phyloP scores from a whole-genome alignment of 495 filamentous ascomycete genomes.

The Aspergillus heteromorphus region DNA sequence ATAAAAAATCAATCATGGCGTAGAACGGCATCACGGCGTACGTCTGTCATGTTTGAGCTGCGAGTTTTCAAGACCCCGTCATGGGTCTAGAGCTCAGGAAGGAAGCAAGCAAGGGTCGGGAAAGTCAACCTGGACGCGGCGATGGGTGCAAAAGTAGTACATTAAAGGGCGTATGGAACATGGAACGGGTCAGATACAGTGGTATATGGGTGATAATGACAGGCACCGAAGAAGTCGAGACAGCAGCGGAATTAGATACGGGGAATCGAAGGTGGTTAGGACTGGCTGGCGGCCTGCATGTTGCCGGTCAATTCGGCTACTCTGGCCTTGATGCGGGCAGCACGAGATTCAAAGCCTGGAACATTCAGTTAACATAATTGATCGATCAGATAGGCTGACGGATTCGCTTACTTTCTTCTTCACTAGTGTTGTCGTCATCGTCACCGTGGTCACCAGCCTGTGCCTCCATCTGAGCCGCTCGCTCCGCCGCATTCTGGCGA shows the following conservation, averaged over 20 bases:
- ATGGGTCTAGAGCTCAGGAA: background rate
- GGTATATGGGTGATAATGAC: background rate
- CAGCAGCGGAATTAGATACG: background rate
- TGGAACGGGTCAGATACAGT: background rate
- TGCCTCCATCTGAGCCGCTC: constrained; percentile 56
- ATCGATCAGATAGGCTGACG: constrained; percentile 11
- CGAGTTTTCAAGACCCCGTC: background rate
- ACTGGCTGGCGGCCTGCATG: constrained; percentile 51
- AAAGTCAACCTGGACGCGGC: background rate
- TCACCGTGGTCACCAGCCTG: constrained; percentile 47
- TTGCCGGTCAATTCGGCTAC: constrained; percentile 90
- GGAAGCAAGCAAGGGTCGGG: too few relatives aligned
- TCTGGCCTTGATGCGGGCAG: constrained; percentile 94
- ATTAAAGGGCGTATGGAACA: background rate
- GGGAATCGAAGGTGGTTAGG: background rate
- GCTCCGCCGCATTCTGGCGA: constrained; percentile 83
- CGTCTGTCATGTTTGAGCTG: constrained; percentile 3
- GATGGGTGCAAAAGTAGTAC: background rate
- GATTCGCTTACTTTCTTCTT: constrained; percentile 97
- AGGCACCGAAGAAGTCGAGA: background rate
- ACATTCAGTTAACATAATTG: background rate
- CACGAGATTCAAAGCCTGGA: constrained; percentile 86
- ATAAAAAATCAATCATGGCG: constrained; percentile 4
- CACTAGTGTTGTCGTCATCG: constrained; percentile 84
- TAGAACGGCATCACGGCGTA: constrained; percentile 7